Conservation (phyloP, 371 early-diverging fungal genomes). For the Lichtheimia corymbifera region DNA sequence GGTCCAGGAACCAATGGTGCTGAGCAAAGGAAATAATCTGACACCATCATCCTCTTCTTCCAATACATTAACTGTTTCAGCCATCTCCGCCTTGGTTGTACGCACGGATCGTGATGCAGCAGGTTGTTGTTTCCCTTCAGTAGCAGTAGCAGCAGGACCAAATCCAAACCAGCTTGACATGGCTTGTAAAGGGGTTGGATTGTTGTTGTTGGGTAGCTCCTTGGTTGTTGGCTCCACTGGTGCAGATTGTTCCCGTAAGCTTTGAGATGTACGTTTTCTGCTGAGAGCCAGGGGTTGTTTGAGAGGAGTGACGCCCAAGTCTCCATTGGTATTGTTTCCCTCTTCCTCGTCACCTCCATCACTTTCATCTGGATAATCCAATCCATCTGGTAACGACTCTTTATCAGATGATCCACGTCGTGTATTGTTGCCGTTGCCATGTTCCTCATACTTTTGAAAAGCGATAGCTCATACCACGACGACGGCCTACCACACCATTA, state of each 20-base stretch:
- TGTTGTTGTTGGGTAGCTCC: neutral
- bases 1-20: constrained; percentile 49
- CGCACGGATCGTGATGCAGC: neutral
- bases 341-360: neutral
- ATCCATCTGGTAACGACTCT: constrained; percentile 5
- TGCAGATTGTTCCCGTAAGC: neutral
- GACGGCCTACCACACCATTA: neutral
- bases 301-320: neutral
- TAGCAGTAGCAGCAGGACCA: neutral
- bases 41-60: constrained; percentile 29
- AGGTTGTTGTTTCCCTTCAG: constrained; percentile 1
- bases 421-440: neutral
- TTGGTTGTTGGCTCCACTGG: too few relatives aligned
- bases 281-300: neutral
- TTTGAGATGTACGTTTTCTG: neutral
- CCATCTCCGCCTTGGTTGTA: neutral
- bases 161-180: constrained; percentile 6
- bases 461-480: constrained; percentile 13
- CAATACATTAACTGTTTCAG: constrained; percentile 12
- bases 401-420: neutral
- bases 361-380: constrained; percentile 25
- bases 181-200: neutral
- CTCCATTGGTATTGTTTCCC: neutral
- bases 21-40: constrained; percentile 33
- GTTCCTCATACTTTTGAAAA: constrained; percentile 27